Conservation (phyloP, 2,329 filamentous ascomycete species). For the Diaporthe vexans region DNA sequence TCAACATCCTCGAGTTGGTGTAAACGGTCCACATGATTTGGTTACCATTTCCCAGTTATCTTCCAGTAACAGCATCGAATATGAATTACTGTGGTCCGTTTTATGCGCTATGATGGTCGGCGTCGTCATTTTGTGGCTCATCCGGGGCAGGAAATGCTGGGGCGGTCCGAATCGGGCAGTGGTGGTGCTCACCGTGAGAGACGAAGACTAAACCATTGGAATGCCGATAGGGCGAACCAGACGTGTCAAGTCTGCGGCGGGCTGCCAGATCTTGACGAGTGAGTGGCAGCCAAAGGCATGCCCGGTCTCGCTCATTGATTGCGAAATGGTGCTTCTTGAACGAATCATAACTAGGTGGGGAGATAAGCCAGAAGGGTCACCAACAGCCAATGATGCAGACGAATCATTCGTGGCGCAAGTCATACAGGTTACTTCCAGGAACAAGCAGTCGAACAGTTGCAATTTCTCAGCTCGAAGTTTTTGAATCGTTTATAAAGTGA, state of each 20-base stretch:
- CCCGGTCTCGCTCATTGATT: not conserved
- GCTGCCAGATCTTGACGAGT: no score
- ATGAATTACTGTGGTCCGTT: slow-evolving; percentile 43
- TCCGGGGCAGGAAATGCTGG: slow-evolving; percentile 41
- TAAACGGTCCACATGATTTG: slow-evolving; percentile 42
- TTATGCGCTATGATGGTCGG: slow-evolving; percentile 26
- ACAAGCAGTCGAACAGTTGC: not conserved
- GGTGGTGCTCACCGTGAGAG: slow-evolving; percentile 17
- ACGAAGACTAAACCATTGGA: not conserved
- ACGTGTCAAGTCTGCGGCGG: not conserved
- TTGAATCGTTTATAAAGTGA: no score
- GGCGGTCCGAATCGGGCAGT: slow-evolving; percentile 41
- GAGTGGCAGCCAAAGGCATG: not conserved
- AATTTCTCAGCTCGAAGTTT: no score
- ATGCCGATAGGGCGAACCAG: no score
- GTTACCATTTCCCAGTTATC: slow-evolving; percentile 40
- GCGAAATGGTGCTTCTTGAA: no score
- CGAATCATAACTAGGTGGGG: no score
- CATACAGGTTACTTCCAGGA: not conserved
- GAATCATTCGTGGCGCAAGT: not conserved
- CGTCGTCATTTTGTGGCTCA: slow-evolving; percentile 36
- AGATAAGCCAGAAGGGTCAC: no score
- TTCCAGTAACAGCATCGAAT: slow-evolving; percentile 43
- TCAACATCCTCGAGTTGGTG: slow-evolving; percentile 42
- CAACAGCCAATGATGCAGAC: no score